Evolutionary conservation across 2,329 filamentous ascomycete species (phyloP), one percentile per base, ranked within the genome.

Genomic region (Calonectria multiphialidica): DNA sequence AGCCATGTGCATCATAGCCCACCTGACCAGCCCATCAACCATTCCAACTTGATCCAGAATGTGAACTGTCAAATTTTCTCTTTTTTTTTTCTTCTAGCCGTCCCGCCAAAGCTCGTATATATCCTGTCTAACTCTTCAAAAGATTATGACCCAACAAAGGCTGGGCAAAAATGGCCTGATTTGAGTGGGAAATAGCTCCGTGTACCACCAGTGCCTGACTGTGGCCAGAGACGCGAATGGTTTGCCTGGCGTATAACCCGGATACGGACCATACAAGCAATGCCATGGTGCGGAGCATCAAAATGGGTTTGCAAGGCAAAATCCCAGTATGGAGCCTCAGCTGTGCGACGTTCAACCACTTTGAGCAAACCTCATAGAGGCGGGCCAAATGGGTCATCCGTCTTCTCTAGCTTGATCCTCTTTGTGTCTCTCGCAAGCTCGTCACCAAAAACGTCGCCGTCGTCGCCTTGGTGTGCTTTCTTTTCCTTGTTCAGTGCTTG

Each of bases 331-430:
- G 35, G 9, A 21, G 30, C 30, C 28, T n/a, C 16, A 33, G 42
- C 8, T 21, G 12, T 21, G 33, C n/a, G 37, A 37, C 15, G n/a
- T 37, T n/a, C 13, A 47, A 47, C 37, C n/a, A 16, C 33, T 53
- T 21, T 4, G 7, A 33, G 25, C 44, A 18, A 42, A 18, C 15
- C n/a, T 77, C 80, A 83, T 12, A 88, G 72, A 6, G 85, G 77
- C 33, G 84, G 84, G 1, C 88, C 88, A 82, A 90, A 90, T 0
- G 85, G 83, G 75, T 90, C 87, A 33, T 86, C 86, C 66, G 76
- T 71, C 45, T 79, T 80, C 73, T 81, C 81, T 33, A 88, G 81
- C 75, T 87, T 88, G 66, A 87, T 82, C 62, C 87, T 84, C 81
- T 89, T 89, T 6, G 82, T 70, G 42, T 88, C 84, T 70, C 83